These are phyloP conservation scores for Collybiopsis confluens DNA, from an alignment of 768 basidiomycete species.

Conservation along the genomic window DNA sequence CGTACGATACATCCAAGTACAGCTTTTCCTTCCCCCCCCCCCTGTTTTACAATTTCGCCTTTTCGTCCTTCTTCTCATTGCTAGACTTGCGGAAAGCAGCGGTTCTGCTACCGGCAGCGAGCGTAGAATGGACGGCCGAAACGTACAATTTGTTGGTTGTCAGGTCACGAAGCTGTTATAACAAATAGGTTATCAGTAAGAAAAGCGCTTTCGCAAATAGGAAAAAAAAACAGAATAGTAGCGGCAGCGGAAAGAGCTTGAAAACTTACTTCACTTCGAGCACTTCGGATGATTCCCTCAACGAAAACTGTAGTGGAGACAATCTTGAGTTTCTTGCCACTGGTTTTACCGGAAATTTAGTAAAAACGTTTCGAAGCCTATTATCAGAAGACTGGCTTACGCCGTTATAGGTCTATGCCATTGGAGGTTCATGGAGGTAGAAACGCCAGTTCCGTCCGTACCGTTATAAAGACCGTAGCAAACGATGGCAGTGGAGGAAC, in stretches of 20 bases:
- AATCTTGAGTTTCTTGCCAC: slow-evolving; percentile 38
- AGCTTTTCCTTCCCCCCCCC: too few relatives aligned
- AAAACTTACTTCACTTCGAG: slow-evolving; percentile 38
- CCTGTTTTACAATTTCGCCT: not conserved
- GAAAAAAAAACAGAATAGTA: too few relatives aligned
- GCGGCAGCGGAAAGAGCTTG: not conserved
- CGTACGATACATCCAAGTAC: too few relatives aligned
- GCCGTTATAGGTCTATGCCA: slow-evolving; percentile 40
- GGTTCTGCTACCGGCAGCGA: slow-evolving; percentile 1
- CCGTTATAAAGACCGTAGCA: slow-evolving; percentile 34
- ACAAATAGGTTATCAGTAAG: slow-evolving; percentile 4
- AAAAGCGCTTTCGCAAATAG: not conserved
- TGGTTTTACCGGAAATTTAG: slow-evolving; percentile 15
- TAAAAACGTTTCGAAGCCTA: not conserved
- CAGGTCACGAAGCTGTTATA: slow-evolving; percentile 32
- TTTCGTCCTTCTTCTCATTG: not conserved
- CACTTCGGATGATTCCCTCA: slow-evolving; percentile 36
- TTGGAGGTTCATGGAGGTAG: slow-evolving; percentile 47
- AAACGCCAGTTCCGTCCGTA: slow-evolving; percentile 41
- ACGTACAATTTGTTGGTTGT: slow-evolving; percentile 36
- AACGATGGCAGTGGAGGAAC: slow-evolving; percentile 39
- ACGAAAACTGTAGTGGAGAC: slow-evolving; percentile 37
- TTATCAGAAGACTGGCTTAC: slow-evolving; percentile 20
- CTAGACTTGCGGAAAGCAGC: not conserved
- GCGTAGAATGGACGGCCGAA: slow-evolving; percentile 37